phyloP scores from a whole-genome alignment of 1,284 basidiomycete species.

The Cryptococcus floricola region DNA sequence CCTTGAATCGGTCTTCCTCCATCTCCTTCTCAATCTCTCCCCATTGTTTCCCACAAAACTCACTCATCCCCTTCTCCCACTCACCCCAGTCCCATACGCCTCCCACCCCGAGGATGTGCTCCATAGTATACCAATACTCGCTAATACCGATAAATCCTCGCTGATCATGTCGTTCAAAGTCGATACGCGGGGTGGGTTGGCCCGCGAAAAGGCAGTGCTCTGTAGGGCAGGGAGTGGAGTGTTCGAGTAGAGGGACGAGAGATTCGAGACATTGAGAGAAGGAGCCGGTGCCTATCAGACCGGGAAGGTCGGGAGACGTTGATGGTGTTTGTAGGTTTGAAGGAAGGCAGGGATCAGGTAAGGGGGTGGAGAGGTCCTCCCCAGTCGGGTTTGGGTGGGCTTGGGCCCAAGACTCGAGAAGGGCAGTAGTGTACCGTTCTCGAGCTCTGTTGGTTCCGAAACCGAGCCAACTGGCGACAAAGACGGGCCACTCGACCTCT shows the following conservation, averaged over 20 bases:
- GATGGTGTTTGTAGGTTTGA: constrained; percentile 59
- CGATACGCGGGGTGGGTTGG: constrained; percentile 77
- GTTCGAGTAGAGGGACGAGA: constrained; percentile 78
- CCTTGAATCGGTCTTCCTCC: constrained; percentile 61
- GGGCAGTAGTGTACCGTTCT: constrained; percentile 77
- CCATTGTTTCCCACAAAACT: constrained; percentile 84
- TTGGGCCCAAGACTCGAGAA: constrained; percentile 58
- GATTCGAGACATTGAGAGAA: constrained; percentile 76
- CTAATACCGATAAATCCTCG: constrained; percentile 91
- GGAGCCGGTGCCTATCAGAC: constrained; percentile 81
- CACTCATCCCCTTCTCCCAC: constrained; percentile 86
- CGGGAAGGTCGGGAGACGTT: constrained; percentile 55
- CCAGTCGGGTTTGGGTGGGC: constrained; percentile 5
- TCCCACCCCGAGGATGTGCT: constrained; percentile 85
- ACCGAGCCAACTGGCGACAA: constrained; percentile 97
- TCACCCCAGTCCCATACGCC: constrained; percentile 94
- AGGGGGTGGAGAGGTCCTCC: constrained; percentile 44
- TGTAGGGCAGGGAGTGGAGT: constrained; percentile 74
- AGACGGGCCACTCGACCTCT: constrained; percentile 85
- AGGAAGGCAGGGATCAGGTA: constrained; percentile 88
- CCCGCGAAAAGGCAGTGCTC: constrained; percentile 94
- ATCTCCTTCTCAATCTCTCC: constrained; percentile 66
- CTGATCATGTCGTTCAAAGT: constrained; percentile 71
- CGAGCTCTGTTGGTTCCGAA: constrained; percentile 96
- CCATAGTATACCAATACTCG: constrained; percentile 98